phyloP scores from a whole-genome alignment of 768 basidiomycete genomes.

The Kwoniella dejecticola region DNA sequence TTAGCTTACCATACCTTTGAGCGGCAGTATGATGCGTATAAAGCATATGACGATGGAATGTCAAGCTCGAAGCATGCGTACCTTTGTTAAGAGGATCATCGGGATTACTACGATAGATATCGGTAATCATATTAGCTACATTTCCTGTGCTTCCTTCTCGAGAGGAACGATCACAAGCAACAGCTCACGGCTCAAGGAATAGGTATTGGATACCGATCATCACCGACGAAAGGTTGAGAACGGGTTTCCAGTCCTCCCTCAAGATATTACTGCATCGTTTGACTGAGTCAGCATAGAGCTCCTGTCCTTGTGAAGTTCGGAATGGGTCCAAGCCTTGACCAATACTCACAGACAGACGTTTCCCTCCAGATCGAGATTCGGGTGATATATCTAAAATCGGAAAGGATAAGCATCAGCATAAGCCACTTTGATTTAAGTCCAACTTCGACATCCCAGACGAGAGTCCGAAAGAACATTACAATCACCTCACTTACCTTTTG shows the following conservation, averaged over 20 bases:
- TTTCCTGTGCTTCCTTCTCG: not conserved
- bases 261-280: slow-evolving; percentile 90
- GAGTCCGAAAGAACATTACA: too few species aligned
- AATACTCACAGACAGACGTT: slow-evolving; percentile 78
- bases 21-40: too few species aligned
- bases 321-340: not conserved
- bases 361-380: slow-evolving; percentile 95
- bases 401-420: not conserved
- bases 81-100: slow-evolving; percentile 99
- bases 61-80: slow-evolving; percentile 54
- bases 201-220: slow-evolving; percentile 98
- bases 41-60: not conserved
- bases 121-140: slow-evolving; percentile 1
- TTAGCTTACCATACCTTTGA: too few species aligned
- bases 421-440: not conserved
- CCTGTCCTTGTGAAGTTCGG: not conserved
- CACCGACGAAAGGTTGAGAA: slow-evolving; percentile 93
- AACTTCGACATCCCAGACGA: too few species aligned
- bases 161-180: not conserved
- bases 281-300: too few species aligned
- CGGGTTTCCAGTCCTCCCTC: slow-evolving; percentile 99
- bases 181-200: slow-evolving; percentile 78
- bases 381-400: slow-evolving; percentile 84
- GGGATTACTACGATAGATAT: slow-evolving; percentile 64
- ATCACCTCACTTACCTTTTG: slow-evolving; percentile 68